Evolutionary conservation across 2,329 filamentous ascomycete genomes (phyloP), one percentile per base, ranked within the genome.

Genomic region (Penicillium sp.): DNA sequence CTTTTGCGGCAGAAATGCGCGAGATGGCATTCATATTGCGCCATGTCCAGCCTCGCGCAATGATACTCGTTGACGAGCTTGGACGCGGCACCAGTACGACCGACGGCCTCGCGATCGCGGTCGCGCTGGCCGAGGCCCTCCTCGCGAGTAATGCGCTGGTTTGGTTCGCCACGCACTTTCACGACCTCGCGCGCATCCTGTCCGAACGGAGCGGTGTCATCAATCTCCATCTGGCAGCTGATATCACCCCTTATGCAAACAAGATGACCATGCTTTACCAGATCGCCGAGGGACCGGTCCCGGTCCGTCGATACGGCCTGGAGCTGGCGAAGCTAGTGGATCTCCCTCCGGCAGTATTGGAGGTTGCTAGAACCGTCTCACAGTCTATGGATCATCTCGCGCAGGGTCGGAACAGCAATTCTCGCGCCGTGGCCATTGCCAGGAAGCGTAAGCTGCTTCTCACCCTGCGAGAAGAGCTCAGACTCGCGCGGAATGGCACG

Each of bases 121-220:
- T 97, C 51, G 90, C 93, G 2, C 92, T 98, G 70, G 89, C 93
- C 0, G 95, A 98, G 78, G 90, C 91, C 0, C 81, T 99, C 3
- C 84, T 97, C 4, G 85, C 92, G 60, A 95, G 87, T 66, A 84
- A 86, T 60, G 88, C 92, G 0, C 82, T 91, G 0, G 87, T 97
- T 0, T 97, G 92, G 88, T 99, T 99, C 75, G 92, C 90, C 1
- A 98, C 95, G 0, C 96, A 99, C 71, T 99, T 97, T 71, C 82
- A 86, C 38, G 91, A 97, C 62, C 81, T 99, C 2, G 89, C 92
- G 0, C 84, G 83, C 2, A 90, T 94, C 38, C 82, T 97, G 61
- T 82, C 84, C 1, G 88, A 92, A 63, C 85, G 90, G 11, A 86
- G 85, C 15, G 92, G 92, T 0, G 92, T 97, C 0, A 81, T 93